Base-by-base conservation (phyloP, 2,329 filamentous ascomycete genomes). In the Colletotrichum filicis region DNA sequence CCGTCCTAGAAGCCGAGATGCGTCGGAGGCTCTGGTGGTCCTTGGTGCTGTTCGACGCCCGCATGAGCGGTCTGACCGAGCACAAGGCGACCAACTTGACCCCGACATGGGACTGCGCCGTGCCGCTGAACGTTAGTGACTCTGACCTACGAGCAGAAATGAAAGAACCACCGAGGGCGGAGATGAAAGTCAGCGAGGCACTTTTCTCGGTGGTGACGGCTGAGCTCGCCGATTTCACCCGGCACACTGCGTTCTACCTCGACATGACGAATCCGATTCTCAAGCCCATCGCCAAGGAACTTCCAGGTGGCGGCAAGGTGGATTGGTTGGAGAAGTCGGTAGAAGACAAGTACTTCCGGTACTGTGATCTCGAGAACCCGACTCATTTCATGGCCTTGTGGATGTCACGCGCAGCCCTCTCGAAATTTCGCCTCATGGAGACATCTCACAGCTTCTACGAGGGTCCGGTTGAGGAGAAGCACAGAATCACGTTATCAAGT, bases 21-120 rank as follows among this genome's bases (percentile, higher is more conserved):
- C 86, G 90, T 14, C 86, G 90, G 35, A 82, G 90, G 42, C 83
- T 92, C 0, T 92, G 90, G 90, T 92, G 90, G 90, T 83, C 88
- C 0, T 79, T 93, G 0, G 79, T 88, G 0, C 78, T 88, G 3
- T 89, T 91, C 68, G 91, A 93, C 75, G 79, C 80, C 58, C 89
- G 91, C 19, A 84, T 90, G 14, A 80, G 86, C 74, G 89, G 92
- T 74, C 77, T 91, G 71, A 78, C 85, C 1, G 82, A 85, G 32
- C 81, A 77, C 52, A 81, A 80, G 11, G 73, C 75, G 4, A 73
- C 79, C 0, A 74, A 72, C 0, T 75, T 85, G 1, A 60, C 67
- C 2, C 83, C 83, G 0, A 79, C 77, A 0, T 86, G 84, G 84
- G 81, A 87, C 68, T 87, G 86, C 72, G 79, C 76, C 16, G 73